Percentiles rank a stretch among this genome's conserved stretches.
Evolutionary conservation across 805 yeast species (phyloP).

Genomic region (Starmerella ratchasimensis): DNA sequence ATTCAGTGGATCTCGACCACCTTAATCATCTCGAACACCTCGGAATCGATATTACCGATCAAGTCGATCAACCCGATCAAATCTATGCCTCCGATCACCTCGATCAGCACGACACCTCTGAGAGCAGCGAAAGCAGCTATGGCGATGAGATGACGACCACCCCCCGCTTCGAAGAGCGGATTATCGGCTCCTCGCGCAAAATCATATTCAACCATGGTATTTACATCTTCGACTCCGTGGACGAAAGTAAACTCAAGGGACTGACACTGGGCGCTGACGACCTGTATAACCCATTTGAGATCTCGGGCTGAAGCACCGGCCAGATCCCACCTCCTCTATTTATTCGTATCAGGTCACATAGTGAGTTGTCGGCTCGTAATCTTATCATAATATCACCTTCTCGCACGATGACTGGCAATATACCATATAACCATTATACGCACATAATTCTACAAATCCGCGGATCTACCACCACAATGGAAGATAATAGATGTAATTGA

Average conservation of each 20-base stretch:
- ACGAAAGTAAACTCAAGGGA: not conserved
- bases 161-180: not conserved
- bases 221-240: slow-evolving; percentile 16
- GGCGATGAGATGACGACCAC: too few species aligned
- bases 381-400: too few species aligned
- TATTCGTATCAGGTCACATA: not conserved
- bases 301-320: not conserved
- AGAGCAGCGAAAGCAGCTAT: not conserved
- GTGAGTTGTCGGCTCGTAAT: not conserved
- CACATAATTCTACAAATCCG: too few species aligned
- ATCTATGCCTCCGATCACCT: too few species aligned
- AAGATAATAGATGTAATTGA: too few species aligned
- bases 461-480: too few species aligned
- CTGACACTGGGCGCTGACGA: slow-evolving; percentile 13
- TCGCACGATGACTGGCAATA: too few species aligned
- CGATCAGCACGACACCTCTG: not conserved
- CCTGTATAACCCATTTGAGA: slow-evolving; percentile 18
- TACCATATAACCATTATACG: too few species aligned
- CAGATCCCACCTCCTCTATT: not conserved
- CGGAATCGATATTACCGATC: too few species aligned
- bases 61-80: too few species aligned
- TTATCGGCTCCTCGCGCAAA: slow-evolving; percentile 10
- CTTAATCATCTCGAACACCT: too few species aligned
- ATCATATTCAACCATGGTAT: slow-evolving; percentile 17
- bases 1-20: too few species aligned